phyloP scores from a whole-genome alignment of 2,329 filamentous ascomycete species.

The Metarhizium humberi region DNA sequence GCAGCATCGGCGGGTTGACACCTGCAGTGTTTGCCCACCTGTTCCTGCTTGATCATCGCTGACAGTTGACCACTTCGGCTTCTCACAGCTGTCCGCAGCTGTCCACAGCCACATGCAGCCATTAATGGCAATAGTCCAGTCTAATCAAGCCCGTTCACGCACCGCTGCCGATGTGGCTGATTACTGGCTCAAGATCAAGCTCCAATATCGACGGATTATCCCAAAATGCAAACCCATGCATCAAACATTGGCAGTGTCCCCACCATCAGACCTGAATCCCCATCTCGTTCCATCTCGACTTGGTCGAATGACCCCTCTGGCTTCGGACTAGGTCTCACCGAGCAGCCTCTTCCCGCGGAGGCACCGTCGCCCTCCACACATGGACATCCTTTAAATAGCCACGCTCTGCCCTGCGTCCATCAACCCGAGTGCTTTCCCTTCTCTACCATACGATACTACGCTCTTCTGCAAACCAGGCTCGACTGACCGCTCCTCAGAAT shows the following conservation, averaged over 20 bases:
- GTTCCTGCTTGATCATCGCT: too few species aligned
- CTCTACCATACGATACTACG: not conserved
- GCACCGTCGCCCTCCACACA: not conserved
- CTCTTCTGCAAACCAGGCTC: not conserved
- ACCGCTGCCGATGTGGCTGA: too few species aligned
- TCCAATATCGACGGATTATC: too few species aligned
- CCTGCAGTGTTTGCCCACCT: too few species aligned
- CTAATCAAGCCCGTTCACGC: too few species aligned
- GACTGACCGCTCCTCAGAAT: not conserved
- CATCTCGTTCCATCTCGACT: not conserved
- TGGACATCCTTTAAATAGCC: not conserved
- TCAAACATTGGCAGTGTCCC: not conserved
- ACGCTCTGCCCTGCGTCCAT: not conserved
- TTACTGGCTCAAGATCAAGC: too few species aligned
- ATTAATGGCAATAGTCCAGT: not conserved
- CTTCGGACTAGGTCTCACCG: not conserved
- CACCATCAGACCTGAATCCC: not conserved
- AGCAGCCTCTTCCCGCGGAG: not conserved
- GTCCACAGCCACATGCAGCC: not conserved
- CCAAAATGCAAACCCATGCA: too few species aligned
- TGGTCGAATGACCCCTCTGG: not conserved
- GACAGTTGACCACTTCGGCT: not conserved
- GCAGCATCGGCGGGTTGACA: not conserved
- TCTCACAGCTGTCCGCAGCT: not conserved
- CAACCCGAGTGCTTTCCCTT: not conserved